A percentile compares a stretch with the other conserved stretches of the same genome.
Conservation (phyloP, 306 rosid species). For the Rosa lucieae region DNA sequence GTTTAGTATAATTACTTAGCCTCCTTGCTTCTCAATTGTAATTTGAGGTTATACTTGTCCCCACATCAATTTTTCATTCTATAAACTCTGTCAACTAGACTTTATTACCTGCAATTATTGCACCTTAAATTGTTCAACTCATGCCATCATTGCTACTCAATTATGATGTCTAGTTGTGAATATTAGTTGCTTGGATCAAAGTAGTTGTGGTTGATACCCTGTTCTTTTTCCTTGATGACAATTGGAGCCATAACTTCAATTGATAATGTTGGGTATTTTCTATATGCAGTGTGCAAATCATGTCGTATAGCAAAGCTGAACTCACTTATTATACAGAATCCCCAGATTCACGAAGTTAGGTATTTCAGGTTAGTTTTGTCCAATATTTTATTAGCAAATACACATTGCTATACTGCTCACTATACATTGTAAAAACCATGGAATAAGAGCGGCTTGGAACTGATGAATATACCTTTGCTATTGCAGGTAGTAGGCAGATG, state of each 20-base stretch:
- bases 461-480: background rate
- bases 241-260: background rate
- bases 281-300: constrained; percentile 52
- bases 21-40: no score
- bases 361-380: constrained; percentile 24
- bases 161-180: background rate
- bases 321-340: background rate
- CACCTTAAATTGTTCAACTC: background rate
- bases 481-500: constrained; percentile 26
- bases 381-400: background rate
- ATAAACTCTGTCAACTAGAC: no score
- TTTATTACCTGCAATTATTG: no score
- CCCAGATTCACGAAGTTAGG: background rate
- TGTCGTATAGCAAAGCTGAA: constrained; percentile 26
- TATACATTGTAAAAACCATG: background rate
- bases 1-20: no score
- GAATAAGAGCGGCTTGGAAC: background rate
- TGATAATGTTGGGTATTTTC: constrained; percentile 14
- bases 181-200: background rate
- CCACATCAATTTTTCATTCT: no score
- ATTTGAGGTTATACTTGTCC: no score
- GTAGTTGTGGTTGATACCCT: background rate
- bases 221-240: background rate
- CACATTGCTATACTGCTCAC: background rate
- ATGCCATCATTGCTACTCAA: background rate